phyloP scores from a whole-genome alignment of 1,284 basidiomycete species.

The Bondarzewia mesenterica region DNA sequence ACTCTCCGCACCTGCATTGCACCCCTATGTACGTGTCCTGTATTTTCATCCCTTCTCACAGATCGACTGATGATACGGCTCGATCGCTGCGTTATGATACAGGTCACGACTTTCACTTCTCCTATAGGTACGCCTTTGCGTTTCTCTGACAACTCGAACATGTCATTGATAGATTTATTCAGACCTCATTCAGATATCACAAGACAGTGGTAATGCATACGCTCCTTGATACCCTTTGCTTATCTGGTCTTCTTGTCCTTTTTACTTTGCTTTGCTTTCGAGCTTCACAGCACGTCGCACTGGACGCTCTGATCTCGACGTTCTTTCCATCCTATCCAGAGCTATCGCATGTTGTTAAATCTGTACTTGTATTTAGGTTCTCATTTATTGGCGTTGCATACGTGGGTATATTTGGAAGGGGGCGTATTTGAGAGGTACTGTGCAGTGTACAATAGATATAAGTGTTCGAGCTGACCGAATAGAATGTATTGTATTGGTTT shows the following conservation, averaged over 20 bases:
- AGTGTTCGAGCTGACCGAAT: too few species aligned
- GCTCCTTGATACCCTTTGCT: not conserved
- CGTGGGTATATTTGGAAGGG: not conserved
- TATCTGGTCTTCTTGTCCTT: not conserved
- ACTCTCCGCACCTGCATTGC: slow-evolving; percentile 16
- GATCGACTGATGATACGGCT: not conserved
- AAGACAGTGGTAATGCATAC: not conserved
- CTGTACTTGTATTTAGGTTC: not conserved
- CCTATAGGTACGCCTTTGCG: slow-evolving; percentile 2
- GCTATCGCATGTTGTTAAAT: too few species aligned
- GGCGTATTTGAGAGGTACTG: not conserved
- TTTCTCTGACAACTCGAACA: not conserved
- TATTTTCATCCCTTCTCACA: not conserved
- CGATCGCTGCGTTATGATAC: not conserved
- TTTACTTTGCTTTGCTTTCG: not conserved
- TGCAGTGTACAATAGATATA: too few species aligned
- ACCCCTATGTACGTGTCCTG: slow-evolving; percentile 23
- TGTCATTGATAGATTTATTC: not conserved
- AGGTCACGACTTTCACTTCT: slow-evolving; percentile 4
- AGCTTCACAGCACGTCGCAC: too few species aligned
- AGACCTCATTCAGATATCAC: not conserved
- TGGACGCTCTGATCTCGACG: too few species aligned
- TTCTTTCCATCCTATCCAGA: too few species aligned
- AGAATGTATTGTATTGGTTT: too few species aligned
- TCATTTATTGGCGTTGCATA: not conserved